Conservation (phyloP, 768 basidiomycete species). For the Serpula lacrymans region DNA sequence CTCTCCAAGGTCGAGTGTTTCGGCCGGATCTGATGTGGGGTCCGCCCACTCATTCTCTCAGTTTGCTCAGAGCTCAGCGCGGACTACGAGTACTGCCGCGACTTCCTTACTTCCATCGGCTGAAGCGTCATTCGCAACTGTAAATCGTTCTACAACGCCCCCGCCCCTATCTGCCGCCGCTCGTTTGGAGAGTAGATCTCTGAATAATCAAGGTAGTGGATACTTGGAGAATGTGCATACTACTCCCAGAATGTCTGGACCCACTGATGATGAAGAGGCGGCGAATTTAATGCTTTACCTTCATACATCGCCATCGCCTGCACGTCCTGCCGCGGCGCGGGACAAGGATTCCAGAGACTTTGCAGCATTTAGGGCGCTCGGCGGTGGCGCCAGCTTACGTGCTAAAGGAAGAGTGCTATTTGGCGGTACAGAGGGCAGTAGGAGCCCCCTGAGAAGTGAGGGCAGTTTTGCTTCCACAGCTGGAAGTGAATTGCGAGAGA, state of each 20-base stretch:
- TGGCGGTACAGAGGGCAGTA: constrained; percentile 36
- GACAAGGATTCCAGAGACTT: constrained; percentile 47
- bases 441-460: constrained; percentile 25
- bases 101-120: constrained; percentile 37
- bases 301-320: constrained; percentile 83
- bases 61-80: constrained; percentile 64
- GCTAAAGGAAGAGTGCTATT: constrained; percentile 72
- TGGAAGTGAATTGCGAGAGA: constrained; percentile 12
- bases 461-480: constrained; percentile 19
- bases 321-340: constrained; percentile 50
- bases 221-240: constrained; percentile 36
- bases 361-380: constrained; percentile 54
- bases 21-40: constrained; percentile 63
- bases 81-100: constrained; percentile 41
- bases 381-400: constrained; percentile 46
- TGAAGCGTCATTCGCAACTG: constrained; percentile 34
- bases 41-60: constrained; percentile 61
- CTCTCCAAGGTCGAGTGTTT: constrained; percentile 67
- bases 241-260: constrained; percentile 48
- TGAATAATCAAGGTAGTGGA: too few relatives aligned
- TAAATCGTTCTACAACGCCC: constrained; percentile 32
- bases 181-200: too few relatives aligned
- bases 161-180: constrained; percentile 24
- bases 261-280: constrained; percentile 73
- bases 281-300: constrained; percentile 85